Conservation (phyloP, 352 stramenopile genomes). For the Phytophthora sansomeana region DNA sequence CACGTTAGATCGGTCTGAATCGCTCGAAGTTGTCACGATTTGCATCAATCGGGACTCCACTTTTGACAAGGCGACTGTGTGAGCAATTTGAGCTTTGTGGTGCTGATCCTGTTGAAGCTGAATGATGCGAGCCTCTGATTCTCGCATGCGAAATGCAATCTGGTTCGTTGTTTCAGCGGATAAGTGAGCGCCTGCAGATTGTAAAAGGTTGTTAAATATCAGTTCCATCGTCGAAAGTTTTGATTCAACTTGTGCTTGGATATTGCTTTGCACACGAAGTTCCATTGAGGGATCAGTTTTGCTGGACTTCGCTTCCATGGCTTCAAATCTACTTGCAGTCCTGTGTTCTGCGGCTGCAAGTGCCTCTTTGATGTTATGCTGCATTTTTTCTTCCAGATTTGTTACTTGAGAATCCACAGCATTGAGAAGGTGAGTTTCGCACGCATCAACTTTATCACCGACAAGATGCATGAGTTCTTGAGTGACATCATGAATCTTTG, state of each 20-base stretch:
- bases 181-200: too few relatives aligned
- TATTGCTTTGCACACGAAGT: background rate
- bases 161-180: too few relatives aligned
- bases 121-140: too few relatives aligned
- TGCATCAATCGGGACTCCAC: too few relatives aligned
- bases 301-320: background rate
- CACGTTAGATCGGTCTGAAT: too few relatives aligned
- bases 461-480: slow-evolving; percentile 1
- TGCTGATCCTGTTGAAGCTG: too few relatives aligned
- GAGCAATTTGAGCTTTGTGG: too few relatives aligned
- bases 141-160: too few relatives aligned
- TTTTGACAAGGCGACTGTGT: too few relatives aligned
- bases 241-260: background rate
- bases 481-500: background rate
- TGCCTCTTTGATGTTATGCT: background rate
- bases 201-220: too few relatives aligned
- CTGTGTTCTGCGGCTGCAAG: background rate
- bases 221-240: background rate
- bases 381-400: slow-evolving; percentile 7
- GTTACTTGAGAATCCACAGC: background rate
- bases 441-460: background rate
- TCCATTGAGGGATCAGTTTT: background rate
- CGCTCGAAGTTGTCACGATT: too few relatives aligned
- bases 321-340: background rate
- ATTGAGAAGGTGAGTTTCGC: slow-evolving; percentile 1